phyloP scores from a whole-genome alignment of 345 rosid genomes.

The Garcia nutans region DNA sequence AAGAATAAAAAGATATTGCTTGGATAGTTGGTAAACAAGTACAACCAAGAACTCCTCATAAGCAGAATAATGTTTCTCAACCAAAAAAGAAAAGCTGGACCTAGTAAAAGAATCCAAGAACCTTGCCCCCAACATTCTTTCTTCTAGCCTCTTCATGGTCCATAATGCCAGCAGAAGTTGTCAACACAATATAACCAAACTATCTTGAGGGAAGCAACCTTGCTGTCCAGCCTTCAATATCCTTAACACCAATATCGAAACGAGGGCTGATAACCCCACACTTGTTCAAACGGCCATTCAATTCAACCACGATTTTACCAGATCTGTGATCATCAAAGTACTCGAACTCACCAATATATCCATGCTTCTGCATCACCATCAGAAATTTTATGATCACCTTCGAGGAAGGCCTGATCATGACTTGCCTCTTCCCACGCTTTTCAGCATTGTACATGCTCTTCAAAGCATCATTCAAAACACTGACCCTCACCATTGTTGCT shows the following conservation, averaged over 20 bases:
- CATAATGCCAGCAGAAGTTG: conserved; percentile 39
- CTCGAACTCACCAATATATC: conserved; percentile 36
- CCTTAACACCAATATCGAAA: conserved; percentile 36
- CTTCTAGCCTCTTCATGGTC: no score
- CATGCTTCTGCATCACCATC: conserved; percentile 35
- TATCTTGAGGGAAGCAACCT: conserved; percentile 37
- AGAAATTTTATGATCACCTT: conserved; percentile 34
- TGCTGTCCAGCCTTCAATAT: conserved; percentile 37
- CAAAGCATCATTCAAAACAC: conserved; percentile 35
- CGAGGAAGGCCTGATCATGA: conserved; percentile 34
- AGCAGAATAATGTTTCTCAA: no score
- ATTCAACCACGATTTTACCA: conserved; percentile 35
- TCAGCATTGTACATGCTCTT: conserved; percentile 38
- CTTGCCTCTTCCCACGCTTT: conserved; percentile 35
- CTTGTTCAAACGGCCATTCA: conserved; percentile 34
- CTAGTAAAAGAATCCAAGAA: conserved; percentile 36
- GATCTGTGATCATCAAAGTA: conserved; percentile 35
- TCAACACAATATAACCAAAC: conserved; percentile 37
- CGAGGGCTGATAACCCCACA: conserved; percentile 41
- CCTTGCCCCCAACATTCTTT: conserved; percentile 39
- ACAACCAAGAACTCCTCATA: no score
- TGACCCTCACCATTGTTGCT: conserved; percentile 32
- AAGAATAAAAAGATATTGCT: no score
- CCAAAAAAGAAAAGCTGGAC: not conserved
- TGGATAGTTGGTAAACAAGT: no score